Base-by-base conservation (phyloP, 2,329 filamentous ascomycete species). In the Phyllosticta citrichinensis region DNA sequence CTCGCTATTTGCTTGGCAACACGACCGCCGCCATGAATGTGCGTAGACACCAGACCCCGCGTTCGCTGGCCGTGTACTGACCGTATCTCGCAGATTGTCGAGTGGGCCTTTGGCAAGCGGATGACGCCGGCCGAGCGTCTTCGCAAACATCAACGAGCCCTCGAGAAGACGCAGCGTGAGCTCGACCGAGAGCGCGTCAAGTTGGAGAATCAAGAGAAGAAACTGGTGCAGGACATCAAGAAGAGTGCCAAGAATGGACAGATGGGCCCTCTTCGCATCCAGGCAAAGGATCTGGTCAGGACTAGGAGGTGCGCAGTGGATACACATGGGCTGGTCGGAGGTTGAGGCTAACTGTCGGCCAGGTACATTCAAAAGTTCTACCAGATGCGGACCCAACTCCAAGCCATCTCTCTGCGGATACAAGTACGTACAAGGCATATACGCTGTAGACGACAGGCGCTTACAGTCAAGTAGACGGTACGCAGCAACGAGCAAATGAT, bases 401-500 rank as follows among this genome's bases (percentile, higher is more conserved):
- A 99, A 73, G 94, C 96, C 65, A 96, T 99, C 67, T 96, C 91
- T 14, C 78, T 99, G 60, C 86, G 93, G 53, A 92, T 99, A 71
- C 94, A 97, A 84, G 91, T 94, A 77, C 58, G 74, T 64, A 25
- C 27, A n/a, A n/a, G 11, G 25, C 24, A 24, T 9, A 14, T 22
- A n/a, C 47, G 5, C 19, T 22, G 27, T 51, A 17, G 3, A 51
- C 24, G 40, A 14, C 30, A 50, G 14, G 61, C 35, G 30, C 57
- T 62, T 27, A 73, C 57, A 61, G 50, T 64, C 58, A 24, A 22
- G 19, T 69, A 96, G 90, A 99, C 94, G 56, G 93, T 97, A 65
- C 87, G 94, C 65, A 97, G 92, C 66, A 99, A 99, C 75, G 94
- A 99, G 75, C 93, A 97, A 76, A 99, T 99, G 94, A 97, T 97